phyloP scores from a whole-genome alignment of 257 asterid species.

The Solanum lycopersicoides region DNA sequence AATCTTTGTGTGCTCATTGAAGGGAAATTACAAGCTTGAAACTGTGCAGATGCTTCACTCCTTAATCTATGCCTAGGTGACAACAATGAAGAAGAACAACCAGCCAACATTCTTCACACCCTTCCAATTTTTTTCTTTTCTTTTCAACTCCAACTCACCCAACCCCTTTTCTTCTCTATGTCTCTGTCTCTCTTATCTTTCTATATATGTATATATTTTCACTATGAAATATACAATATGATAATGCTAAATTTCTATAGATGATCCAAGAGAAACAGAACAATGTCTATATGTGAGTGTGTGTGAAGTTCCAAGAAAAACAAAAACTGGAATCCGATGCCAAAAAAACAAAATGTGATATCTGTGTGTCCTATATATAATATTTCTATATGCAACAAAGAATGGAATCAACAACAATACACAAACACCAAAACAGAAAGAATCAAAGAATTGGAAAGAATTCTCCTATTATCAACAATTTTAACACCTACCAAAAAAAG shows the following conservation, averaged over 20 bases:
- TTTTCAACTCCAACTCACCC: conserved; percentile 35
- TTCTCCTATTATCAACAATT: conserved; percentile 23
- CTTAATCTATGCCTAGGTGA: conserved; percentile 94
- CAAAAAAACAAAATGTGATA: conserved; percentile 25
- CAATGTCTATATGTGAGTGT: conserved; percentile 43
- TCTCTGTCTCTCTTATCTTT: conserved; percentile 7
- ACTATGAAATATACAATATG: not conserved
- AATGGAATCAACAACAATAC: conserved; percentile 30
- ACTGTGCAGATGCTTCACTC: conserved; percentile 71
- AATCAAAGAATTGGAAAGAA: conserved; percentile 57
- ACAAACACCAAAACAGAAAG: conserved; percentile 26
- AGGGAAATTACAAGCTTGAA: conserved; percentile 81
- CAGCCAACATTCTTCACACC: conserved; percentile 92
- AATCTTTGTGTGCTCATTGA: conserved; percentile 94
- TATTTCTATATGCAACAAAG: conserved; percentile 60
- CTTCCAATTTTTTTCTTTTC: conserved; percentile 24
- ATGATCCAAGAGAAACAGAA: conserved; percentile 62
- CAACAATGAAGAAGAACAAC: conserved; percentile 83
- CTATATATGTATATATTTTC: not conserved
- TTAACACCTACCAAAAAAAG: conserved; percentile 20
- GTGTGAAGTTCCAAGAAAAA: conserved; percentile 48
- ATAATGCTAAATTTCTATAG: conserved; percentile 14
- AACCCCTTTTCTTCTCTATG: conserved; percentile 20
- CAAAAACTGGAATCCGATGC: conserved; percentile 84
- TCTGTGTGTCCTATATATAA: conserved; percentile 46